Conservation (phyloP, 768 basidiomycete genomes). For the Pulveroboletus sp. region DNA sequence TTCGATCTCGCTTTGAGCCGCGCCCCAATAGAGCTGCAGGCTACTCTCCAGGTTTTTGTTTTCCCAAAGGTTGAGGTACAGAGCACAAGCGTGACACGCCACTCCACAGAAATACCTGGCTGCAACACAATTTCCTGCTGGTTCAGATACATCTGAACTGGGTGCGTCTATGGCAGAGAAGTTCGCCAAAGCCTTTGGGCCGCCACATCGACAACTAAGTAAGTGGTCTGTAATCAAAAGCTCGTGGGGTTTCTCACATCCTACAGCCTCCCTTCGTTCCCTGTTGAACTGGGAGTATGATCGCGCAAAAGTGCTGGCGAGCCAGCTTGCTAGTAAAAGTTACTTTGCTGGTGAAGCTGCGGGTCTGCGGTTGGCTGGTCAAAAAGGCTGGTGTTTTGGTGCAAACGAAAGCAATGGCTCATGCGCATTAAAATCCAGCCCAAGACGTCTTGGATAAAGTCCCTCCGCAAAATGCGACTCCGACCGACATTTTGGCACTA, state of each 20-base stretch:
- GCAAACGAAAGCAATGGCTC: neutral
- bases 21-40: slow-evolving; percentile 90
- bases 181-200: slow-evolving; percentile 79
- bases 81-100: neutral
- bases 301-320: slow-evolving; percentile 74
- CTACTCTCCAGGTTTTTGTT: slow-evolving; percentile 75
- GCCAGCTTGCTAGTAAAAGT: slow-evolving; percentile 87
- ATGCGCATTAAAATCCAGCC: slow-evolving; percentile 34
- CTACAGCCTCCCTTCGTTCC: slow-evolving; percentile 50
- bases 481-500: slow-evolving; percentile 61
- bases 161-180: slow-evolving; percentile 89
- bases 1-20: slow-evolving; percentile 83
- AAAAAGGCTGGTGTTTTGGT: slow-evolving; percentile 47
- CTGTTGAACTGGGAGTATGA: slow-evolving; percentile 72
- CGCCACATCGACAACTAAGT: slow-evolving; percentile 76
- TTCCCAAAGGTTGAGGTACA: neutral
- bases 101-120: slow-evolving; percentile 81
- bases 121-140: slow-evolving; percentile 62
- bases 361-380: slow-evolving; percentile 69
- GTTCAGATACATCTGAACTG: slow-evolving; percentile 80
- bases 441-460: slow-evolving; percentile 58
- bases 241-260: neutral
- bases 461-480: slow-evolving; percentile 58
- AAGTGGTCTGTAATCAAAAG: slow-evolving; percentile 21
- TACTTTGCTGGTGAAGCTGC: slow-evolving; percentile 87